Evolutionary conservation across 768 basidiomycete genomes (phyloP).

Genomic region (Macrolepiota albuminosa): DNA sequence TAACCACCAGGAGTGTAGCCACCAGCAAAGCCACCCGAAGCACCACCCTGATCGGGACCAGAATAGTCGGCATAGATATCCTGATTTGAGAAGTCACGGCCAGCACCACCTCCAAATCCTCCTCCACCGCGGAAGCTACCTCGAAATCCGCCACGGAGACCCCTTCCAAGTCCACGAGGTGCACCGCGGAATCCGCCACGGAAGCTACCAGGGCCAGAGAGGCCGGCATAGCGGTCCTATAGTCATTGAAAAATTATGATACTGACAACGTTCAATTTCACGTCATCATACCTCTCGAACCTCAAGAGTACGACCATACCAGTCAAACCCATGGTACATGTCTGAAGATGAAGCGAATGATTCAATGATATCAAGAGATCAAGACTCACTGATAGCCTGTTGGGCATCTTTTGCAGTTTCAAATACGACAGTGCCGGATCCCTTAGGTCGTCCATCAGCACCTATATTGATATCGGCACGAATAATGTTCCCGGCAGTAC

Average conservation of each 20-base stretch:
- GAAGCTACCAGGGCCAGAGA: constrained; percentile 66
- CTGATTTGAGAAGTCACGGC: constrained; percentile 79
- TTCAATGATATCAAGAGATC: background rate
- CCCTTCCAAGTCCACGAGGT: constrained; percentile 26
- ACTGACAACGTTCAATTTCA: background rate
- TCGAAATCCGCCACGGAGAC: constrained; percentile 38
- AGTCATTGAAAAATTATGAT: background rate
- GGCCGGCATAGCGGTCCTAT: constrained; percentile 85
- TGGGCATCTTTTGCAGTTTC: constrained; percentile 87
- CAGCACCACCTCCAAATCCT: constrained; percentile 46
- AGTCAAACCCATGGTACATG: constrained; percentile 97
- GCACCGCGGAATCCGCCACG: constrained; percentile 47
- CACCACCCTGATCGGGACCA: constrained; percentile 71
- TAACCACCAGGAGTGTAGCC: constrained; percentile 27
- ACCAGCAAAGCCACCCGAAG: constrained; percentile 31
- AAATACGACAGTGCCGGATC: constrained; percentile 96
- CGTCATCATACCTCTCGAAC: constrained; percentile 75
- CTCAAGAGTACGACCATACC: constrained; percentile 94
- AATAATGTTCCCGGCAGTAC: constrained; percentile 91
- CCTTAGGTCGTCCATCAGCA: constrained; percentile 89
- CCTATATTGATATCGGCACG: constrained; percentile 95
- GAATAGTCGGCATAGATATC: constrained; percentile 92
- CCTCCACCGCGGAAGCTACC: constrained; percentile 57
- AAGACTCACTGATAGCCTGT: constrained; percentile 79
- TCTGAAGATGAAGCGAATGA: constrained; percentile 35